Evolutionary conservation across 129 eudicot species (phyloP).

Genomic region (Flaveria bidentis): DNA sequence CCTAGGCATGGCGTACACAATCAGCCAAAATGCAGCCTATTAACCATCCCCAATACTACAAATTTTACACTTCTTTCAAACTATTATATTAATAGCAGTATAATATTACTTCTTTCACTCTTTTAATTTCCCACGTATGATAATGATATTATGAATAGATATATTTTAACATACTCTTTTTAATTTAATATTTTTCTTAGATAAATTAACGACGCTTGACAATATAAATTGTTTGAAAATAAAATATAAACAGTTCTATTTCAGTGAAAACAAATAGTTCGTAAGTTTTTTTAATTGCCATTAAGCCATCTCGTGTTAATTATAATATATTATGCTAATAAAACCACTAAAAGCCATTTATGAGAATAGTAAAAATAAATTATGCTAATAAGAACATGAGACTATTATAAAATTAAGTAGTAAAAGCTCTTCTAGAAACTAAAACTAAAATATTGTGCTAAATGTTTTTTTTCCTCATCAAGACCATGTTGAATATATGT

Average conservation of each 20-base stretch:
- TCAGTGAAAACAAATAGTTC: neutral
- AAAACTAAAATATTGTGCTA: neutral
- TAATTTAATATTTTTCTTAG: too few species aligned
- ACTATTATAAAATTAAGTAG: neutral
- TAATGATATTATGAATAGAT: neutral
- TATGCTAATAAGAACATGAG: neutral
- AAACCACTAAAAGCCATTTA: neutral
- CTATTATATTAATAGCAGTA: neutral
- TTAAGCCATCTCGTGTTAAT: neutral
- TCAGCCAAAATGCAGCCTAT: too few species aligned
- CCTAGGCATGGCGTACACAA: neutral
- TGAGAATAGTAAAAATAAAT: neutral
- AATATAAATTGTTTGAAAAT: neutral
- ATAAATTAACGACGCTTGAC: too few species aligned
- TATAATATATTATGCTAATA: neutral
- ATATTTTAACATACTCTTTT: too few species aligned
- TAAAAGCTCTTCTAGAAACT: neutral
- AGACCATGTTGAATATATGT: neutral
- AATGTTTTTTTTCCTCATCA: neutral
- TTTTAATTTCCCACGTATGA: neutral
- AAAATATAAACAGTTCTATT: neutral
- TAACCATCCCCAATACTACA: neutral
- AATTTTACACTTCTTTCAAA: neutral
- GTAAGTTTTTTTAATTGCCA: neutral
- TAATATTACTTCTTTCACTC: neutral